Evolutionary conservation across 1,139 yeast species (phyloP).

Genomic region (Pichia sp.): DNA sequence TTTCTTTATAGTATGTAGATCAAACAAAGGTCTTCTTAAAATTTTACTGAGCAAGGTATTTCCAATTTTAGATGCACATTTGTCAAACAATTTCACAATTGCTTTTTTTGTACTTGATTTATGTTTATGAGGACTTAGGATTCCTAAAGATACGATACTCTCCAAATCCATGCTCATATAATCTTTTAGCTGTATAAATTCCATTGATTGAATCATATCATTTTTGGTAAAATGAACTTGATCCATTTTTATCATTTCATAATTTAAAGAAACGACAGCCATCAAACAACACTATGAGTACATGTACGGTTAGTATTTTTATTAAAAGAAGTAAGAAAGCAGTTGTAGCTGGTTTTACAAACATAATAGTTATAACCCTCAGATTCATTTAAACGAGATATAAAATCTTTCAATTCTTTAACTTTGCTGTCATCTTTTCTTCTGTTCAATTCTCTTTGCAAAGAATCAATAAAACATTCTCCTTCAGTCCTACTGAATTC

Average conservation of each 20-base stretch:
- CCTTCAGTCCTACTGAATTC: constrained; percentile 15
- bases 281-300: constrained; percentile 7
- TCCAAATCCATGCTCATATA: constrained; percentile 34
- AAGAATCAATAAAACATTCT: constrained; percentile 6
- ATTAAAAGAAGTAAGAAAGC: background rate
- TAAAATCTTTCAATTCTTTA: background rate
- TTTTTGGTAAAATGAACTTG: background rate
- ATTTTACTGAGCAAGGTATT: constrained; percentile 30
- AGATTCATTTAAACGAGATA: background rate
- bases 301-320: constrained; percentile 8
- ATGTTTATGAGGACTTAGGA: constrained; percentile 24
- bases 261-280: constrained; percentile 5
- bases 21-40: constrained; percentile 33
- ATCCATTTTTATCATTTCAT: constrained; percentile 7
- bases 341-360: background rate
- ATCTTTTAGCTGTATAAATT: constrained; percentile 14
- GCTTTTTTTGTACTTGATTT: constrained; percentile 19
- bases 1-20: constrained; percentile 23
- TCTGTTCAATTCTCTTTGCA: constrained; percentile 2
- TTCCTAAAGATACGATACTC: constrained; percentile 30
- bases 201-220: constrained; percentile 10
- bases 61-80: constrained; percentile 31
- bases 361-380: constrained; percentile 11
- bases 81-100: constrained; percentile 26
- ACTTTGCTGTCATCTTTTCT: background rate